Evolutionary conservation across 208 protist genomes (phyloP), one percentile per base, ranked within the genome.

Genomic region (Leishmania aethiopica): DNA sequence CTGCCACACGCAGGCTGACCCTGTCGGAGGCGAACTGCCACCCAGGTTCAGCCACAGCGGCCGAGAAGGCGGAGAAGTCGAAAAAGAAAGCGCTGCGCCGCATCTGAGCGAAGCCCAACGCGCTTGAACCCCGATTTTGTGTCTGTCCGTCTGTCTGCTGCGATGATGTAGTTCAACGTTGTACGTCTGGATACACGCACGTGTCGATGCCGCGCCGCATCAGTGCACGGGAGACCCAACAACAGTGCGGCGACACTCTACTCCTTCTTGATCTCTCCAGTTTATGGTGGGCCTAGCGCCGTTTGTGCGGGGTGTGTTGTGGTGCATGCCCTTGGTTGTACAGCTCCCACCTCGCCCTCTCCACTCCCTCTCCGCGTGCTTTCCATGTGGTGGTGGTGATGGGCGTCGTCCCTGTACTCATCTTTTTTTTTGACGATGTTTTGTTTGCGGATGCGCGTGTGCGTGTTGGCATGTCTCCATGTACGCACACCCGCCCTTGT

Each of bases 71-170:
- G 3, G 78, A 86, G 75, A 82, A 80, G 66, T 82, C 80, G 42
- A 86, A 86, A 40, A 86, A 86, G 73, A 86, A 86, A 64, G 78
- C 77, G 40, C 55, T 86, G 42, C 82, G 82, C 3, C 77, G 82
- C 13, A 86, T 86, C 17, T 86, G 45, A 76, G 40, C 32, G 49
- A 4, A 57, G 5, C 69, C 42, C 28, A 60, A 22, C 73, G 19
- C 40, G 0, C 15, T 42, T 1, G 19, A 64, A 49, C 17, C 7
- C 32, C 3, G 53, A 11, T 22, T 75, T 25, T 75, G 32, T 40
- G 28, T 57, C 8, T 42, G 71, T 57, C 8, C 28, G 71, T 57
- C n/a, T 40, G 47, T 57, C 17, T 59, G 47, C 15, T 35, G 32
- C 25, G n/a, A 40, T 42, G 62, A 69, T 69, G 62, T 69, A 32